phyloP scores from a whole-genome alignment of 2,329 filamentous ascomycete species.

The Colletotrichum viniferum region DNA sequence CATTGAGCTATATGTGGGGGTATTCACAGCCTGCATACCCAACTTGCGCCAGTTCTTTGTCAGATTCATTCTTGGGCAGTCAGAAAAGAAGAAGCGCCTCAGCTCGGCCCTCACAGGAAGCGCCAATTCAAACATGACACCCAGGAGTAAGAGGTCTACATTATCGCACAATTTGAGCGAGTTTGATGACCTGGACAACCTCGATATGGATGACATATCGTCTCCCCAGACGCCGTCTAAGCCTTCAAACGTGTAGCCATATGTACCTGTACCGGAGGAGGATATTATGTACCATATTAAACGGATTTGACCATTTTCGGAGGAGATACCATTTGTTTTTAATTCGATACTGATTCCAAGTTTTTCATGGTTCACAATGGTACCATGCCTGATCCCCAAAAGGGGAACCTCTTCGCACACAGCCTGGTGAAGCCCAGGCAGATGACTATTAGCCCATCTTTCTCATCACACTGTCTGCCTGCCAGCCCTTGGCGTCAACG shows the following conservation, averaged over 20 bases:
- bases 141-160: background rate
- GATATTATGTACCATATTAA: background rate
- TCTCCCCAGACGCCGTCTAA: background rate
- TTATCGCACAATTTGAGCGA: background rate
- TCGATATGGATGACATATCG: background rate
- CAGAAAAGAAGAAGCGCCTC: slow-evolving; percentile 7
- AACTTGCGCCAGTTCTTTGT: slow-evolving; percentile 16
- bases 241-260: background rate
- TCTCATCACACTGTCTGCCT: background rate
- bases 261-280: background rate
- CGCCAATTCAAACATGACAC: background rate
- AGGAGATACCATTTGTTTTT: background rate
- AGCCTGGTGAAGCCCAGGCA: background rate
- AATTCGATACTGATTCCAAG: background rate
- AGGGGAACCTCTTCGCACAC: background rate
- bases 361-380: background rate
- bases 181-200: background rate
- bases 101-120: background rate
- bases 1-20: background rate
- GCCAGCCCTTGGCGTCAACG: background rate
- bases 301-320: background rate
- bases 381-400: background rate
- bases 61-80: background rate
- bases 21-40: slow-evolving; percentile 14
- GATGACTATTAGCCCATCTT: background rate